Percentiles rank a stretch among this genome's conserved stretches.
These are phyloP conservation scores for Polyrhizophydium stewartii DNA, from an alignment of 371 early-diverging fungal genomes.

Conservation along the genomic window DNA sequence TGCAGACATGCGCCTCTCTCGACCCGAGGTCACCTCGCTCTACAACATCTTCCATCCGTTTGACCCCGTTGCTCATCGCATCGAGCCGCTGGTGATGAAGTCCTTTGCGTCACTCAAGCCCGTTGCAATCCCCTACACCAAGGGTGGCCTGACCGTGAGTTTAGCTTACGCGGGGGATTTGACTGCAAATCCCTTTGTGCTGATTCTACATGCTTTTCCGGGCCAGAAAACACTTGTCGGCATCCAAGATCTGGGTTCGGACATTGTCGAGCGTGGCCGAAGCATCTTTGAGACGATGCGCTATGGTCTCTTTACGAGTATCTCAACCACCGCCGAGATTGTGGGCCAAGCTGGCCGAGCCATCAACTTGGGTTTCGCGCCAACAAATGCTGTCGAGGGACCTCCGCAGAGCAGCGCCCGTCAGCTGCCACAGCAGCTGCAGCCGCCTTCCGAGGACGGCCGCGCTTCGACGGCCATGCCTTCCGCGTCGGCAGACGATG, in stretches of 20 bases:
- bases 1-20: conserved; percentile 1
- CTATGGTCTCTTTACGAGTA: conserved; percentile 39
- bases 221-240: conserved; percentile 33
- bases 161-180: neutral
- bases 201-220: too few relatives aligned
- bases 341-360: neutral
- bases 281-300: conserved; percentile 65
- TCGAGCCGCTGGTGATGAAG: conserved; percentile 65
- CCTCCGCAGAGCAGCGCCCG: neutral
- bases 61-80: conserved; percentile 61
- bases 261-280: conserved; percentile 64
- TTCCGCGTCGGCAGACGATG: neutral
- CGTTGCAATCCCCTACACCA: conserved; percentile 70
- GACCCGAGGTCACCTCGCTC: conserved; percentile 59
- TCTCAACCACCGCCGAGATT: conserved; percentile 16
- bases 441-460: neutral
- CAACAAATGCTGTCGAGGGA: too few relatives aligned
- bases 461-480: neutral
- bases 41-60: conserved; percentile 79
- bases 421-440: neutral
- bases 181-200: too few relatives aligned
- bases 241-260: conserved; percentile 48
- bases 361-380: neutral
- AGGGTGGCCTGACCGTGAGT: conserved; percentile 70
- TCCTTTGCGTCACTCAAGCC: conserved; percentile 57